phyloP scores from a whole-genome alignment of 306 rosid species.

The Pachyrhizus erosus region DNA sequence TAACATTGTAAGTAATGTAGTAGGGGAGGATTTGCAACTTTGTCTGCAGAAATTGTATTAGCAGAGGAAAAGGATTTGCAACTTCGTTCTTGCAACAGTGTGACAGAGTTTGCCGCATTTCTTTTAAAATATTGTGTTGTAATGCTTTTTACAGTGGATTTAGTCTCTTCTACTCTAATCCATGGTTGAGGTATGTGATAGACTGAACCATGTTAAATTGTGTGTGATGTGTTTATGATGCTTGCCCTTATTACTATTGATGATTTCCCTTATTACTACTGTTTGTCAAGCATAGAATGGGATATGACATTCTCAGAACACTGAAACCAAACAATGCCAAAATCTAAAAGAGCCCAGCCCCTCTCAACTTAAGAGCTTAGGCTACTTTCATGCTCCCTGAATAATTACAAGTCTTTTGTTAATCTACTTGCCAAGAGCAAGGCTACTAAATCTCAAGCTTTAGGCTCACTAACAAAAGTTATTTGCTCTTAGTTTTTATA shows the following conservation, averaged over 20 bases:
- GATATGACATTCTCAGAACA: not conserved
- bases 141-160: not conserved
- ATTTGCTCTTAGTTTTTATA: too few species aligned
- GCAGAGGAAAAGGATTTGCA: not conserved
- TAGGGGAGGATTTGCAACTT: not conserved
- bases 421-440: not conserved
- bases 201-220: not conserved
- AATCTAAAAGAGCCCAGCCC: not conserved
- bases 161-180: not conserved
- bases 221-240: slow-evolving; percentile 16
- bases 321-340: not conserved
- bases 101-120: not conserved
- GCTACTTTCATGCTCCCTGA: not conserved
- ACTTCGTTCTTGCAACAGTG: not conserved
- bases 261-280: not conserved
- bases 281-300: slow-evolving; percentile 8
- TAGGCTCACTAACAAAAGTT: too few species aligned
- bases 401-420: not conserved
- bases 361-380: not conserved
- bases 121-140: not conserved
- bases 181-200: not conserved
- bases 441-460: too few species aligned
- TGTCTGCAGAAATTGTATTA: not conserved
- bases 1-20: not conserved
- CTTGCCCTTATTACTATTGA: not conserved